Percentiles rank a stretch among this genome's conserved stretches.
phyloP scores from a whole-genome alignment of 805 yeast genomes.

The Myxozyma udenii region DNA sequence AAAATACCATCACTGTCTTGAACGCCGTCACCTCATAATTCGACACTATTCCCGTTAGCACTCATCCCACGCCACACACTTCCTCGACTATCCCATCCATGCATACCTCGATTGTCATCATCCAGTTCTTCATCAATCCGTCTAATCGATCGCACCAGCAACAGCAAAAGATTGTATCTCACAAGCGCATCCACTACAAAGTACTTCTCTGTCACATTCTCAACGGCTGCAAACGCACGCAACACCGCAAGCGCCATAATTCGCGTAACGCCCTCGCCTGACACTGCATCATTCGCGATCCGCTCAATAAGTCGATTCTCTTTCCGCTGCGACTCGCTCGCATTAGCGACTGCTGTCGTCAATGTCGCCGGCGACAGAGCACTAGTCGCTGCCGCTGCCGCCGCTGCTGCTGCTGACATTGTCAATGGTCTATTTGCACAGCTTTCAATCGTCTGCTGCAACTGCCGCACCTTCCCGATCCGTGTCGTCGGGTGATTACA shows the following conservation, averaged over 20 bases:
- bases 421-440: constrained; percentile 17
- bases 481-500: constrained; percentile 22
- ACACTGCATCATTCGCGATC: constrained; percentile 72
- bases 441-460: constrained; percentile 20
- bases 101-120: constrained; percentile 21
- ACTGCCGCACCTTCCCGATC: constrained; percentile 12
- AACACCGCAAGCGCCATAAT: constrained; percentile 72
- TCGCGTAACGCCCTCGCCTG: constrained; percentile 73
- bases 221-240: constrained; percentile 60
- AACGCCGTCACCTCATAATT: constrained; percentile 74
- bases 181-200: constrained; percentile 60
- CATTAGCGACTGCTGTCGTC: not conserved
- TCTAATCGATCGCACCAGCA: constrained; percentile 64
- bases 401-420: not conserved
- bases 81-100: no score
- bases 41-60: constrained; percentile 42
- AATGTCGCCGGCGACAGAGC: not conserved
- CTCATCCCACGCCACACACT: not conserved
- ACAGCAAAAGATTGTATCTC: constrained; percentile 60
- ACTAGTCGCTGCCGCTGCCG: not conserved
- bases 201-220: constrained; percentile 50
- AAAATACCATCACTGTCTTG: constrained; percentile 64
- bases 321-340: not conserved
- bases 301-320: constrained; percentile 40
- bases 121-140: constrained; percentile 62